phyloP scores from a whole-genome alignment of 176 grass and related monocot species.

The Themeda triandra region DNA sequence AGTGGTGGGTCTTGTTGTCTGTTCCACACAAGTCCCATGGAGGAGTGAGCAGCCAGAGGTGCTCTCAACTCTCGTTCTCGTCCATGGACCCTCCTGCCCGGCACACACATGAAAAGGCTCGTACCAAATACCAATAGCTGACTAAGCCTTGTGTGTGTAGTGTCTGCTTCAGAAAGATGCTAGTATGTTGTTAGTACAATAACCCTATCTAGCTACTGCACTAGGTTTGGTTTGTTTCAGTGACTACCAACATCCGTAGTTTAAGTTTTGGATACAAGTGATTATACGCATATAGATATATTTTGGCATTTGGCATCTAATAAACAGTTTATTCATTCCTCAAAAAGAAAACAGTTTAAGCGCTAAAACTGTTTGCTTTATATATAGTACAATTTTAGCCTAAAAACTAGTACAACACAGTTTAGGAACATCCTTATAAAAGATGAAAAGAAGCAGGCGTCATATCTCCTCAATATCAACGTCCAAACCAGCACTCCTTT shows the following conservation, averaged over 20 bases:
- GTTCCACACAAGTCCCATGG: slow-evolving; percentile 33
- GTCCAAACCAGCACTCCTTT: not conserved
- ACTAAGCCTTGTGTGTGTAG: not conserved
- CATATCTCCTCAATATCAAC: not conserved
- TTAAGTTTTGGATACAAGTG: not conserved
- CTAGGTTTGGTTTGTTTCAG: slow-evolving; percentile 15
- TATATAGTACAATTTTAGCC: not conserved
- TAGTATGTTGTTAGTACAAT: slow-evolving; percentile 5
- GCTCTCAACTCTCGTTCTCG: not conserved
- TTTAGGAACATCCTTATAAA: not conserved
- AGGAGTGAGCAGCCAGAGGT: not conserved
- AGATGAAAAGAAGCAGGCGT: not conserved
- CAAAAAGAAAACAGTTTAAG: no score
- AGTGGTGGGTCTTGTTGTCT: slow-evolving; percentile 46
- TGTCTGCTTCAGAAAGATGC: slow-evolving; percentile 3
- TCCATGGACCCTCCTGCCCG: slow-evolving; percentile 4
- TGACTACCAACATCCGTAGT: not conserved
- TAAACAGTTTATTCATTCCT: no score
- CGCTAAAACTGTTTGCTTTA: not conserved
- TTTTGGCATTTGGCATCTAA: not conserved
- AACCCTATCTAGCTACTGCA: slow-evolving; percentile 7
- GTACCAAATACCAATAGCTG: slow-evolving; percentile 29
- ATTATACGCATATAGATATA: not conserved
- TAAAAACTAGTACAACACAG: not conserved
- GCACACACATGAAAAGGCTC: slow-evolving; percentile 12